These are phyloP conservation scores for Starmerella bacillaris DNA, from an alignment of 805 yeast species.

Conservation along the genomic window DNA sequence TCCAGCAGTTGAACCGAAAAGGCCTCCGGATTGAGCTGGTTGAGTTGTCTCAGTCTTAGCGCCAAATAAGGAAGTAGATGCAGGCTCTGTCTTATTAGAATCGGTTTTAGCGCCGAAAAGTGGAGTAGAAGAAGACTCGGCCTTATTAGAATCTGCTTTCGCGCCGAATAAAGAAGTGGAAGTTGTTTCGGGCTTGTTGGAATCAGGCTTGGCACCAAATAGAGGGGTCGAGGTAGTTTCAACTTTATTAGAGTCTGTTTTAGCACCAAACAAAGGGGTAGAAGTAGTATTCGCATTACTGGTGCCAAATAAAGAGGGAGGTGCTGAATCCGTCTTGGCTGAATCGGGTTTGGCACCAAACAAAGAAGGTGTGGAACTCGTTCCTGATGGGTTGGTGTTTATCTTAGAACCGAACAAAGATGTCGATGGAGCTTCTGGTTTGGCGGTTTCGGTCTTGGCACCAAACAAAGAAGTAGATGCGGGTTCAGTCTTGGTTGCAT, in stretches of 20 bases:
- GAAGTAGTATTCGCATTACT: neutral
- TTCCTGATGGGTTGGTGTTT: neutral
- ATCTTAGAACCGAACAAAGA: neutral
- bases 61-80: neutral
- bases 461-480: no score
- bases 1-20: no score
- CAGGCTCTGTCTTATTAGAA: neutral
- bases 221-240: slow-evolving; percentile 2
- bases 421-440: neutral
- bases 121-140: slow-evolving; percentile 10
- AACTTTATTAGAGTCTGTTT: neutral
- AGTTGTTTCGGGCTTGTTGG: slow-evolving; percentile 2
- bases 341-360: neutral
- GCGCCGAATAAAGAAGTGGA: slow-evolving; percentile 13
- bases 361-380: neutral
- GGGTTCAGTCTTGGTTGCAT: neutral
- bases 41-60: neutral
- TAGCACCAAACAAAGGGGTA: neutral
- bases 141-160: slow-evolving; percentile 7
- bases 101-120: slow-evolving; percentile 9
- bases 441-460: no score
- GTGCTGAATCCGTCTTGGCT: neutral
- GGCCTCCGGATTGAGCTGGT: neutral
- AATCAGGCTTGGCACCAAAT: slow-evolving; percentile 9
- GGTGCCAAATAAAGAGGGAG: no score